phyloP scores from a whole-genome alignment of 495 filamentous ascomycete species.

The Hyaloscypha hepaticicola region DNA sequence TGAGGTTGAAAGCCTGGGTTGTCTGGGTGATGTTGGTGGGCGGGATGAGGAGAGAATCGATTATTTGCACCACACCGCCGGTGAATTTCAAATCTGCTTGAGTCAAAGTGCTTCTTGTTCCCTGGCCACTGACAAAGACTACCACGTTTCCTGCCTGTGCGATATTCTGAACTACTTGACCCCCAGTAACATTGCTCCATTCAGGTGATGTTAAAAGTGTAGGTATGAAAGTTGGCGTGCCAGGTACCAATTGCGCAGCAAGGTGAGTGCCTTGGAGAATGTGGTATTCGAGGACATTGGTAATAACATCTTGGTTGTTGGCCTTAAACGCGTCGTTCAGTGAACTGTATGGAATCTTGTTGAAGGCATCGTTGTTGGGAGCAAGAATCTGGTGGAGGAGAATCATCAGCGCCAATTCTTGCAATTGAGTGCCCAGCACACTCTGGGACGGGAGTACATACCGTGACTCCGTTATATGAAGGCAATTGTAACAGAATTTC shows the following conservation, averaged over 20 bases:
- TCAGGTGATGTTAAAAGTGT: constrained; percentile 51
- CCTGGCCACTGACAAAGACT: constrained; percentile 41
- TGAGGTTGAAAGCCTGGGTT: constrained; percentile 51
- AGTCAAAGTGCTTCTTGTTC: constrained; percentile 35
- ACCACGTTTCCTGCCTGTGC: constrained; percentile 36
- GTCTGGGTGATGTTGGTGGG: constrained; percentile 53
- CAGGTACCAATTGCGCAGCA: constrained; percentile 41
- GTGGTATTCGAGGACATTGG: constrained; percentile 62
- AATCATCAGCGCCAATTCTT: neutral
- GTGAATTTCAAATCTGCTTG: constrained; percentile 54
- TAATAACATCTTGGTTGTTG: constrained; percentile 39
- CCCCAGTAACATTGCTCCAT: constrained; percentile 44
- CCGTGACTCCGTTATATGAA: constrained; percentile 36
- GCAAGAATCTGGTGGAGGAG: constrained; percentile 51
- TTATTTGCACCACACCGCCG: constrained; percentile 64
- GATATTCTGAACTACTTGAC: constrained; percentile 39
- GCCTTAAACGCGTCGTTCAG: constrained; percentile 30
- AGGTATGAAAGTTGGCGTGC: constrained; percentile 50
- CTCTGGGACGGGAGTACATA: constrained; percentile 17
- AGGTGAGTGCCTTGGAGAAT: constrained; percentile 56
- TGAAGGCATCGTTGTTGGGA: constrained; percentile 59
- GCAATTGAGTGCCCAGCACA: neutral
- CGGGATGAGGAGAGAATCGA: constrained; percentile 57
- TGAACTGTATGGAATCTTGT: constrained; percentile 37
- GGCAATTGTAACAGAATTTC: constrained; percentile 37